Base-by-base conservation (phyloP, 2,329 filamentous ascomycete species). In the Cercospora brassicicola region DNA sequence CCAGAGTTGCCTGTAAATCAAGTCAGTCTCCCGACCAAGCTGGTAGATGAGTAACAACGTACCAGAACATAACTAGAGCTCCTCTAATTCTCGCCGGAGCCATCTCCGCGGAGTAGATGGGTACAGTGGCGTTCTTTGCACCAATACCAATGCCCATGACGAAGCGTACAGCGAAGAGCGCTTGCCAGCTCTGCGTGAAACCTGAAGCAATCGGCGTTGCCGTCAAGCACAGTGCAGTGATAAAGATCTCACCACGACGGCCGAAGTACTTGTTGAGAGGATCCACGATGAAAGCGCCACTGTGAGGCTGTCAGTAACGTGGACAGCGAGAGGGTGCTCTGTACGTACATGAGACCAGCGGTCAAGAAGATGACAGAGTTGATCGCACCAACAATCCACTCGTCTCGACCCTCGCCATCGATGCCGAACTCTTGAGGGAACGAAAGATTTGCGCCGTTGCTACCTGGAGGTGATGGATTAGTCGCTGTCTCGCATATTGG, bases 1-100 rank as follows among this genome's bases (percentile, higher is more conserved):
- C 87, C 88, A 90, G 78, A 90, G 83, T 79, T 94, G 90, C 91
- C 91, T 94, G 70, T 88, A 89, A 91, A 94, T 94, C 36, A 42
- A 42, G 36, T 42, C 36, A 42, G 36, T 42, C 36, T 42, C 36
- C 15, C 15, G 6, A 42, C 3, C 36, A 42, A 42, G 36, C 36
- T 42, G 2, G n/a, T 1, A 1, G 15, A 42, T 42, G 15, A 42
- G 36, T n/a, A 42, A 39, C 15, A 42, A 42, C 36, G 1, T 0
- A 42, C 91, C 91, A 94, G 70, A 89, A 89, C 91, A 94, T 94
- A 70, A 94, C 91, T 18, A 95, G 83, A 7, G 90, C 81, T 6
- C 89, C 88, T 9, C 83, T 78, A 63, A 90, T 86, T 3, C 82
- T 81, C 2, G 82, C 77, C 2, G 79, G 79, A 72, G 88, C 84